These are phyloP conservation scores for Hygrophila difformis DNA, from an alignment of 257 asterid species.

Conservation along the genomic window DNA sequence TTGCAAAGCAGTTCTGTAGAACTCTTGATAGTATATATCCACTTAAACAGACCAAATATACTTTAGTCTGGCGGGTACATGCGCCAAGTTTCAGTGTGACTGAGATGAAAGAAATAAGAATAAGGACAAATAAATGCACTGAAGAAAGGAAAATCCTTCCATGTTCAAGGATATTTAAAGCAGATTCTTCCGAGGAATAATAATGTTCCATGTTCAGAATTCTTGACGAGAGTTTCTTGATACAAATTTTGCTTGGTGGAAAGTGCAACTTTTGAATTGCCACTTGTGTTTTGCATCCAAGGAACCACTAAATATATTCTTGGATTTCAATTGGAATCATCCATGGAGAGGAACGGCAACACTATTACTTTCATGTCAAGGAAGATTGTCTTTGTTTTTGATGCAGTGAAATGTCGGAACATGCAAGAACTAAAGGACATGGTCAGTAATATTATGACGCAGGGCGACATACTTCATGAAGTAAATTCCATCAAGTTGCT, in stretches of 20 bases:
- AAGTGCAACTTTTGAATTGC: background rate
- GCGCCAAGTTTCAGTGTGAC: too few species aligned
- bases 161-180: background rate
- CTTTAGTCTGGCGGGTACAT: too few species aligned
- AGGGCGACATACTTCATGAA: slow-evolving; percentile 31
- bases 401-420: slow-evolving; percentile 43
- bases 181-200: background rate
- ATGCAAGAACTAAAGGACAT: slow-evolving; percentile 28
- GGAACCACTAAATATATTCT: background rate
- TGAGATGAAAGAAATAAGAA: too few species aligned
- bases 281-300: background rate
- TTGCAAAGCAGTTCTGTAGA: slow-evolving; percentile 3
- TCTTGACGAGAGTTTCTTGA: background rate
- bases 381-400: slow-evolving; percentile 45
- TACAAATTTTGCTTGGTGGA: background rate
- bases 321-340: slow-evolving; percentile 22
- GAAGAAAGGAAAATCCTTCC: too few species aligned
- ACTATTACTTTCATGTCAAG: slow-evolving; percentile 29
- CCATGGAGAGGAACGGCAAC: slow-evolving; percentile 16
- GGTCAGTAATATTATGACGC: slow-evolving; percentile 23
- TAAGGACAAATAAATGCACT: too few species aligned
- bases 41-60: too few species aligned
- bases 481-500: slow-evolving; percentile 44
- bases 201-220: background rate
- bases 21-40: too few species aligned